Evolutionary conservation across 1,139 yeast genomes (phyloP).

Genomic region (Hyphopichia wangnamkhiaoensis): DNA sequence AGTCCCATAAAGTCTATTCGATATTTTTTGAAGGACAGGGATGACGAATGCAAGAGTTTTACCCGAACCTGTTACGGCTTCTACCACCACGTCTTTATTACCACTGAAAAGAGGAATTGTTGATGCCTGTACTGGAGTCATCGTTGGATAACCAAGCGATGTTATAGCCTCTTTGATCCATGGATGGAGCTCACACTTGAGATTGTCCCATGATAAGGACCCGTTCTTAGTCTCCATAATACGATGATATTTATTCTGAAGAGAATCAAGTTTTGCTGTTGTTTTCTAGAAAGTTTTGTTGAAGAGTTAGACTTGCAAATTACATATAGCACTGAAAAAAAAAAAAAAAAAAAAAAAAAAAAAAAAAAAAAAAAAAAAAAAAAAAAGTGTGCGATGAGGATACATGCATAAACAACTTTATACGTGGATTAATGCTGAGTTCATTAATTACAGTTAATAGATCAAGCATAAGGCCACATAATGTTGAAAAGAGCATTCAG

Average conservation of each 20-base stretch:
- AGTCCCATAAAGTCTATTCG: conserved; percentile 27
- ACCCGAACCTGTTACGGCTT: conserved; percentile 97
- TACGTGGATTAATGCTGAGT: no score
- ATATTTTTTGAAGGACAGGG: conserved; percentile 73
- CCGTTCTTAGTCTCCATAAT: conserved; percentile 35
- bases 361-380: conserved; percentile 1
- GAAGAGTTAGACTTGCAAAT: not conserved
- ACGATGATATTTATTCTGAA: no score
- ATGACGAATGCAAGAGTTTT: conserved; percentile 86
- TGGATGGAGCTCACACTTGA: conserved; percentile 38
- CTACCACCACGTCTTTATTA: conserved; percentile 96
- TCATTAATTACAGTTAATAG: no score
- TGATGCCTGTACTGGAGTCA: conserved; percentile 99
- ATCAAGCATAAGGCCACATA: not conserved
- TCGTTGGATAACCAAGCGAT: conserved; percentile 71
- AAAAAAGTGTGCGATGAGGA: not conserved
- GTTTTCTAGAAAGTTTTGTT: no score
- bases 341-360: conserved; percentile 3
- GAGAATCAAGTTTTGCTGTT: no score
- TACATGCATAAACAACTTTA: no score
- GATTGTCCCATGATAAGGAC: conserved; percentile 41
- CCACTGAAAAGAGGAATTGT: conserved; percentile 83
- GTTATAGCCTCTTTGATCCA: conserved; percentile 63
- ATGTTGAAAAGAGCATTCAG: conserved; percentile 29
- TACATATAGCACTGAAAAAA: not conserved